Evolutionary conservation across 73 alveolate species (phyloP), one percentile per base, ranked within the genome.

Genomic region (Halteria grandinella): DNA sequence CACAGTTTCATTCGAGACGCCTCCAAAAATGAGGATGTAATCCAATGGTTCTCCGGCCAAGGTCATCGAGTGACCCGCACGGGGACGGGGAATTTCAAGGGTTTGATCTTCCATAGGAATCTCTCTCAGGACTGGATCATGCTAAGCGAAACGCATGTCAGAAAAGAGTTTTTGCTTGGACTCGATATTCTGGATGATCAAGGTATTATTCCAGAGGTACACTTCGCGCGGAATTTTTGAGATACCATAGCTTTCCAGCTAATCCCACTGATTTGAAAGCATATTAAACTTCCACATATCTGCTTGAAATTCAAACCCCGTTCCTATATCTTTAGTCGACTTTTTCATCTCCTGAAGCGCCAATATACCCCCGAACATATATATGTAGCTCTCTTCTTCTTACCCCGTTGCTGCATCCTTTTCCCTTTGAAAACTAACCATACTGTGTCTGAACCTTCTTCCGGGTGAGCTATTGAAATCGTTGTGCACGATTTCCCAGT

Each of bases 51-150:
- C 75, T 21, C 93, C 93, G 1, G 75, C 77, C 1, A 84, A 25
- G 8, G 78, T 69, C 93, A 84, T 84, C 8, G 85, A 41, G 32
- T 84, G 88, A 11, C 93, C 88, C 1, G 85, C 88, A 51, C 93
- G 44, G 14, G 53, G 50, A 2, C 27, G 1, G 3, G 93, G 93
- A n/a, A 84, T 62, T 27, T 34, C 37, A 28, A 75, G 29, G 47
- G 17, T 33, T 11, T 36, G 5, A 11, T 36, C 47, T 11, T 7
- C n/a, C 11, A 36, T 11, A 36, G 47, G 5, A 7, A 5, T 7
- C 47, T 36, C n/a, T 36, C 11, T 5, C 47, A 5, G 47, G 47
- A 7, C 47, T 36, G 47, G n/a, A 36, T 5, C 11, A 36, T 7
- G n/a, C 47, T 36, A 7, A 11, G 47, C 11, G n/a, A 5, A 11